phyloP scores from a whole-genome alignment of 495 filamentous ascomycete species.

The Paragyromitra xinjiangensis region DNA sequence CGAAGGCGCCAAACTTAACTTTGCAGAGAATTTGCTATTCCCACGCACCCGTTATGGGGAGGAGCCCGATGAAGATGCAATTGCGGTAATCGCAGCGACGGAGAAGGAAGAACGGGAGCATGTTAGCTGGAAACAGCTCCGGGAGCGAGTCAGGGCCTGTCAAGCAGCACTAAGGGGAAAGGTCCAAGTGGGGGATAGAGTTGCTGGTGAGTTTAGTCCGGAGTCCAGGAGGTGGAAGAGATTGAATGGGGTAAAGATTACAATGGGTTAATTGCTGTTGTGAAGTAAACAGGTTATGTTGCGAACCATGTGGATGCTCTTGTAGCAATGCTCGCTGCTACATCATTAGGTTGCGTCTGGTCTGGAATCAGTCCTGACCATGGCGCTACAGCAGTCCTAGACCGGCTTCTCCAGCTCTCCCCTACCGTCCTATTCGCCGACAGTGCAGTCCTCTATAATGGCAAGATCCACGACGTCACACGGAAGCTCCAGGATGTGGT shows the following conservation, averaged over 20 bases:
- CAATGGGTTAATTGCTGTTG: slow-evolving; percentile 10
- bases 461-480: slow-evolving; percentile 76
- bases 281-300: slow-evolving; percentile 69
- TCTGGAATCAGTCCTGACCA: slow-evolving; percentile 72
- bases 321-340: slow-evolving; percentile 83
- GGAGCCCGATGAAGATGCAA: slow-evolving; percentile 65
- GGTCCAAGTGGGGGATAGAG: slow-evolving; percentile 74
- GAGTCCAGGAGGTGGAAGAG: neutral
- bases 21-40: slow-evolving; percentile 90
- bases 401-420: slow-evolving; percentile 81
- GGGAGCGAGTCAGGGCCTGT: slow-evolving; percentile 77
- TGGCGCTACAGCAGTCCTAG: slow-evolving; percentile 74
- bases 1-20: slow-evolving; percentile 78
- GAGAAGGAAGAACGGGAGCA: slow-evolving; percentile 75
- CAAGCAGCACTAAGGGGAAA: slow-evolving; percentile 72
- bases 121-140: slow-evolving; percentile 81
- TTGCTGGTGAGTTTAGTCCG: slow-evolving; percentile 63
- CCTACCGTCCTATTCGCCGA: slow-evolving; percentile 84
- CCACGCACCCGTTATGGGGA: slow-evolving; percentile 63
- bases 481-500: slow-evolving; percentile 78
- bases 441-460: slow-evolving; percentile 87
- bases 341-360: slow-evolving; percentile 87
- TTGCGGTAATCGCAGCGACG: slow-evolving; percentile 78
- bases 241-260: slow-evolving; percentile 1
- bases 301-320: slow-evolving; percentile 86